Evolutionary conservation across 2,329 filamentous ascomycete species (phyloP).

Genomic region (Diaporthe vexans): DNA sequence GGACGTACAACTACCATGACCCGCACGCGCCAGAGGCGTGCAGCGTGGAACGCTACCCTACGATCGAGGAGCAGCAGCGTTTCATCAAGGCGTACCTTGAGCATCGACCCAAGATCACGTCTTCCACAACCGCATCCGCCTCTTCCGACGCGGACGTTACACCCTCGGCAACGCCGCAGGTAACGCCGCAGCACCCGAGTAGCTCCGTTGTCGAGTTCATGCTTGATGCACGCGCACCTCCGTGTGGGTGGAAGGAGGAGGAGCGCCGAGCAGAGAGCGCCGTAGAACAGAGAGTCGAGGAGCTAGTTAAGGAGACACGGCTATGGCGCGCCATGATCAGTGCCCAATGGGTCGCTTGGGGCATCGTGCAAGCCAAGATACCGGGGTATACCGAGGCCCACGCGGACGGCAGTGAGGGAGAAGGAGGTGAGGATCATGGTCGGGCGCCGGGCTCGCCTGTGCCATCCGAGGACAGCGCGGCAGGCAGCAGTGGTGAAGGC

Average conservation of each 20-base stretch:
- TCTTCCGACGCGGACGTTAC: conserved; percentile 65
- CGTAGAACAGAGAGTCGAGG: conserved; percentile 56
- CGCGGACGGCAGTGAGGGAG: conserved; percentile 60
- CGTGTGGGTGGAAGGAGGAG: conserved; percentile 69
- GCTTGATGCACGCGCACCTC: conserved; percentile 79
- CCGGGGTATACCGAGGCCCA: conserved; percentile 67
- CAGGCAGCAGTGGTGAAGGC: conserved; percentile 38
- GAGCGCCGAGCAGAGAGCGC: conserved; percentile 65
- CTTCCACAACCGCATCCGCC: conserved; percentile 47
- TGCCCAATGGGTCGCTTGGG: conserved; percentile 95
- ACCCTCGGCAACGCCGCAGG: conserved; percentile 58
- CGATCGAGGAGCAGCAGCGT: conserved; percentile 81
- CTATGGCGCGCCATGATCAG: conserved; percentile 92
- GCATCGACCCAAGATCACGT: conserved; percentile 79
- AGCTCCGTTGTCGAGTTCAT: conserved; percentile 79
- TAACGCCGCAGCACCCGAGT: conserved; percentile 45
- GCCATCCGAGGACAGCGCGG: conserved; percentile 47
- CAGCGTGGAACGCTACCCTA: conserved; percentile 80
- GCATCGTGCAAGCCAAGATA: conserved; percentile 93
- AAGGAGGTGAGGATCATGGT: conserved; percentile 42
- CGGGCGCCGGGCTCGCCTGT: conserved; percentile 38
- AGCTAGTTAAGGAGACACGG: conserved; percentile 82
- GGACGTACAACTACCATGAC: conserved; percentile 98
- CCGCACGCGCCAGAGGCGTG: conserved; percentile 74
- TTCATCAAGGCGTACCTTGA: conserved; percentile 90